Conservation (phyloP, 345 rosid species). For the Hypericum androsaemum region DNA sequence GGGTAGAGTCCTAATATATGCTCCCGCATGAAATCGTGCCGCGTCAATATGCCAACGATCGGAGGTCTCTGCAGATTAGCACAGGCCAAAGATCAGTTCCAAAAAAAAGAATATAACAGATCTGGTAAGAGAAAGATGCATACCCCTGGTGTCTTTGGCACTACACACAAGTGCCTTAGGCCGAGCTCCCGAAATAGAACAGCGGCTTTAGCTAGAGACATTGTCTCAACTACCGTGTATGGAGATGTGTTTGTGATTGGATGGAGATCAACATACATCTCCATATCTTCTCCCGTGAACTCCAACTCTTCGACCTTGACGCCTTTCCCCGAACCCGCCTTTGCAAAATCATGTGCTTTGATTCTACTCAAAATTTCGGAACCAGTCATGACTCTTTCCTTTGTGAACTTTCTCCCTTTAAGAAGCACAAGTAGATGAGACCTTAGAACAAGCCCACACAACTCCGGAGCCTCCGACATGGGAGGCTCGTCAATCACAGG, state of each 20-base stretch:
- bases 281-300: constrained; percentile 64
- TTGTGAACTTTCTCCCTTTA: constrained; percentile 51
- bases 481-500: constrained; percentile 92
- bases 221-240: constrained; percentile 74
- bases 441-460: constrained; percentile 81
- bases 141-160: constrained; percentile 82
- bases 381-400: constrained; percentile 35
- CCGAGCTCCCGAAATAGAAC: constrained; percentile 81
- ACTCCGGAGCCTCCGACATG: constrained; percentile 49
- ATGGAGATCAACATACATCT: constrained; percentile 88
- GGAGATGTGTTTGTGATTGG: constrained; percentile 78
- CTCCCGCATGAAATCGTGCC: constrained; percentile 92
- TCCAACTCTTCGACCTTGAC: constrained; percentile 66
- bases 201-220: constrained; percentile 78
- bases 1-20: constrained; percentile 74
- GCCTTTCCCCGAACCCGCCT: constrained; percentile 80
- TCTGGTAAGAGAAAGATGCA: constrained; percentile 13
- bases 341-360: constrained; percentile 69
- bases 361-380: constrained; percentile 34
- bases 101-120: not conserved
- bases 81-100: not conserved
- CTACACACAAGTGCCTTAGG: constrained; percentile 73
- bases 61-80: constrained; percentile 68
- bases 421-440: constrained; percentile 81
- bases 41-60: constrained; percentile 72